Base-by-base conservation (phyloP, 768 basidiomycete species). In the Phaeolepiota aurea region DNA sequence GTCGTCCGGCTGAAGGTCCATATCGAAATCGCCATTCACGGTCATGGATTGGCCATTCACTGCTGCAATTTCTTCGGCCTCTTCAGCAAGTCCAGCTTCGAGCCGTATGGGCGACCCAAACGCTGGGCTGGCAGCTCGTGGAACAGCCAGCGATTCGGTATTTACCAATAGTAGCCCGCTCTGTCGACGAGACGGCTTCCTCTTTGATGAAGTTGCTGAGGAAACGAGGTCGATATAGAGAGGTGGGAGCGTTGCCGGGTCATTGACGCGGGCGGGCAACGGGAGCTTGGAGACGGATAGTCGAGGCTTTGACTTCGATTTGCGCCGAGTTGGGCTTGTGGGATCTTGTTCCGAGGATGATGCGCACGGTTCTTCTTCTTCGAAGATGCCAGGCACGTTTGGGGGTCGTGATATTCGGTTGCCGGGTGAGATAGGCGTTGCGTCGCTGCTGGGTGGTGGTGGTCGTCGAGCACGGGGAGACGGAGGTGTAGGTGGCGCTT, bases 331-430 rank as follows among this genome's bases (percentile, higher is more conserved):
- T 5, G 71, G 66, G 38, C 61, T 59, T 12, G 63, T 64, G 61
- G 11, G 64, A 20, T 72, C 69, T 4, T 69, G 59, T 3, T 70
- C 69, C 5, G 64, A 65, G 1, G 70, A 68, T 15, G 69, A 70
- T 15, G 55, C 54, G 13, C 47, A 55, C 4, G 68, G 66, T 52
- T 86, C 83, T 1, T 82, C 79, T 33, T 84, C 83, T 52, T 85
- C 82, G 20, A 62, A 51, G 40, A 85, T 84, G 12, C 74, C 78
- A 0, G 82, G 82, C 25, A 85, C 55, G 39, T 72, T 79, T 5
- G 81, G 84, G 30, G 75, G 63, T 37, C 77, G 74, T n/a, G 80
- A 72, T 41, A 84, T 66, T 30, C 80, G 76, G 47, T 68, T 68
- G 18, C 63, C 58, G 1, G 74, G 76, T 12, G 74, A 72, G 30